These are phyloP conservation scores for Chalciporus piperatoides DNA, from an alignment of 1,284 basidiomycete genomes.

Conservation along the genomic window DNA sequence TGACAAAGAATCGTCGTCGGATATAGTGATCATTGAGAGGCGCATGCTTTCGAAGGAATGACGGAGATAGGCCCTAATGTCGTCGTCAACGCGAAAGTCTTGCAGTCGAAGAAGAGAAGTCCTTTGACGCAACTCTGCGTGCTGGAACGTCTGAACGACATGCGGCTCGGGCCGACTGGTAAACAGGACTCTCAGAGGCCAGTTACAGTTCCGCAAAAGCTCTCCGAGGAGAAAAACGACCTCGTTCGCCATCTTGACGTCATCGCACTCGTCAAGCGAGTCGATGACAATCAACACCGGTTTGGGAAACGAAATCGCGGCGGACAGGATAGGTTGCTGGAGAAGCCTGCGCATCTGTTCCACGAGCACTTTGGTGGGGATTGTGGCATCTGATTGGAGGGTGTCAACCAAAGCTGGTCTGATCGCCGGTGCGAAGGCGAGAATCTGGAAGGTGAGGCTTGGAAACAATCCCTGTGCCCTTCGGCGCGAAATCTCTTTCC, in stretches of 20 bases:
- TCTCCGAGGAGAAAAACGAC: conserved; percentile 15
- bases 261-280: conserved; percentile 25
- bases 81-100: conserved; percentile 18
- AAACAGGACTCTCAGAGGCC: conserved; percentile 19
- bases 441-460: conserved; percentile 17
- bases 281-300: conserved; percentile 21
- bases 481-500: conserved; percentile 19
- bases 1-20: neutral
- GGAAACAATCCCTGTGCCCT: conserved; percentile 20
- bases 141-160: conserved; percentile 17
- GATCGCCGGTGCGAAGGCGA: conserved; percentile 16
- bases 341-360: conserved; percentile 21
- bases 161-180: conserved; percentile 21
- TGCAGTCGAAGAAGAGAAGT: conserved; percentile 11
- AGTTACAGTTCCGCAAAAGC: conserved; percentile 8
- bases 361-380: conserved; percentile 19
- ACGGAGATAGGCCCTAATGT: conserved; percentile 21
- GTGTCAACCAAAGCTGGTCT: conserved; percentile 7
- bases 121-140: conserved; percentile 3
- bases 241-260: conserved; percentile 15
- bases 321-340: conserved; percentile 13
- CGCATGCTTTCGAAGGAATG: conserved; percentile 15
- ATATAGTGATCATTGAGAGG: neutral
- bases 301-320: conserved; percentile 3
- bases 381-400: conserved; percentile 14